These are phyloP conservation scores for Osmozyma mogii DNA, from an alignment of 805 yeast species.

Conservation along the genomic window DNA sequence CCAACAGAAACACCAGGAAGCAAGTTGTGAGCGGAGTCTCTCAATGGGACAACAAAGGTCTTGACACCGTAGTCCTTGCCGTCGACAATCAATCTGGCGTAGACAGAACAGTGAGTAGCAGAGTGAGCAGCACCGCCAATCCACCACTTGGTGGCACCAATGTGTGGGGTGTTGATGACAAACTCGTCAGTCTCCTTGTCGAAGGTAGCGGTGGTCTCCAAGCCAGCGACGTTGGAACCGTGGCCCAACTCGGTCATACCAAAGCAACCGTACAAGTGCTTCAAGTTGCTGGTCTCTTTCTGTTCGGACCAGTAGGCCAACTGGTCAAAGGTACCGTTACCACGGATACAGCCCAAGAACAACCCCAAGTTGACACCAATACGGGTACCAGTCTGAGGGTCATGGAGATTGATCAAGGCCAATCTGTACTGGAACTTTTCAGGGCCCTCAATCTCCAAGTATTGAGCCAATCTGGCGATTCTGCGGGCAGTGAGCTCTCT, in stretches of 20 bases:
- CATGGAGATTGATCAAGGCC: constrained; percentile 10
- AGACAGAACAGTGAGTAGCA: constrained; percentile 14
- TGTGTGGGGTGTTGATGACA: constrained; percentile 15
- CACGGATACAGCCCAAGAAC: constrained; percentile 14
- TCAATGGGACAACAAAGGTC: constrained; percentile 15
- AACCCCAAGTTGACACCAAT: constrained; percentile 15
- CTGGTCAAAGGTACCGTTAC: constrained; percentile 15
- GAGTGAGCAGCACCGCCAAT: constrained; percentile 17
- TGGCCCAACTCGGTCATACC: constrained; percentile 92
- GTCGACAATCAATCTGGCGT: constrained; percentile 14
- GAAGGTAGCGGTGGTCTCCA: constrained; percentile 17
- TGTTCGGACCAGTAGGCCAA: constrained; percentile 10
- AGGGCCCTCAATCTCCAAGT: constrained; percentile 9
- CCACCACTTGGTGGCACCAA: constrained; percentile 19
- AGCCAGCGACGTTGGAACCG: constrained; percentile 37
- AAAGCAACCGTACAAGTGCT: constrained; percentile 63
- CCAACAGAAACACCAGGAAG: constrained; percentile 17
- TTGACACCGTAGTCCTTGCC: constrained; percentile 16
- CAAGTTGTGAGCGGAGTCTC: constrained; percentile 13
- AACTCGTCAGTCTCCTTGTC: constrained; percentile 14
- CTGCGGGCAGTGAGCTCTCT: constrained; percentile 11
- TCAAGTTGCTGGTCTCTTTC: constrained; percentile 12
- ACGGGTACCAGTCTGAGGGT: constrained; percentile 14
- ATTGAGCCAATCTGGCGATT: constrained; percentile 13
- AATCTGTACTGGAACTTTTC: constrained; percentile 5